A percentile compares a stretch with the other conserved stretches of the same genome.
These are phyloP conservation scores for Carex cristatella DNA, from an alignment of 176 grass and related monocot genomes.

Conservation along the genomic window DNA sequence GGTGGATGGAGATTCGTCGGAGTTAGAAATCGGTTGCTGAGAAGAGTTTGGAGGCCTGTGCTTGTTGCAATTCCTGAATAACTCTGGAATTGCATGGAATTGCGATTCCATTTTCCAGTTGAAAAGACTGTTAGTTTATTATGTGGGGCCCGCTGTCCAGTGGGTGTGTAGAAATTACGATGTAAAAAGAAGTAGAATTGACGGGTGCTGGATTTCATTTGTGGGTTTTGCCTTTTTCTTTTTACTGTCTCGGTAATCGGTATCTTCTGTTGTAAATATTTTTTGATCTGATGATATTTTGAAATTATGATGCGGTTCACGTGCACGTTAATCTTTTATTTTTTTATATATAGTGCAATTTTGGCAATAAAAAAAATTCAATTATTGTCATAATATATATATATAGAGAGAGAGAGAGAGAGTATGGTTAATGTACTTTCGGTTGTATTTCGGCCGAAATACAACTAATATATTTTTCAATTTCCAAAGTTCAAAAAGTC, in stretches of 20 bases:
- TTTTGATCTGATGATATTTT: too few species aligned
- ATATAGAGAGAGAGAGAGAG: too few species aligned
- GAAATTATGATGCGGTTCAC: too few species aligned
- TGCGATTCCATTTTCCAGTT: background rate
- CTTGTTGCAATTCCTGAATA: constrained; percentile 29
- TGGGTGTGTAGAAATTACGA: background rate
- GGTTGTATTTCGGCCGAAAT: too few species aligned
- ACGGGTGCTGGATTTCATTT: background rate
- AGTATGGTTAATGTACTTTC: too few species aligned
- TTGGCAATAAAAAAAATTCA: too few species aligned
- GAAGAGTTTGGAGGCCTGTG: constrained; percentile 25
- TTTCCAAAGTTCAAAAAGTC: too few species aligned
- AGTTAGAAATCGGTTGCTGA: constrained; percentile 20
- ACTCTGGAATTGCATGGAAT: constrained; percentile 7
- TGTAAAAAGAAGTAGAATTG: background rate
- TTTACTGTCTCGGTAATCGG: background rate
- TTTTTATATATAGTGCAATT: too few species aligned
- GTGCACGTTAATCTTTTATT: too few species aligned
- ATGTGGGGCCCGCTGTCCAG: background rate
- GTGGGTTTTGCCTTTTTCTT: background rate
- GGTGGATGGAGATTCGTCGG: constrained; percentile 18
- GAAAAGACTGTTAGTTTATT: background rate
- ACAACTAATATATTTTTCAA: too few species aligned
- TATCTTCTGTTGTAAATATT: too few species aligned
- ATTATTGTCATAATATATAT: too few species aligned